phyloP scores from a whole-genome alignment of 2,329 filamentous ascomycete species.

The Hymenoscyphus linearis region DNA sequence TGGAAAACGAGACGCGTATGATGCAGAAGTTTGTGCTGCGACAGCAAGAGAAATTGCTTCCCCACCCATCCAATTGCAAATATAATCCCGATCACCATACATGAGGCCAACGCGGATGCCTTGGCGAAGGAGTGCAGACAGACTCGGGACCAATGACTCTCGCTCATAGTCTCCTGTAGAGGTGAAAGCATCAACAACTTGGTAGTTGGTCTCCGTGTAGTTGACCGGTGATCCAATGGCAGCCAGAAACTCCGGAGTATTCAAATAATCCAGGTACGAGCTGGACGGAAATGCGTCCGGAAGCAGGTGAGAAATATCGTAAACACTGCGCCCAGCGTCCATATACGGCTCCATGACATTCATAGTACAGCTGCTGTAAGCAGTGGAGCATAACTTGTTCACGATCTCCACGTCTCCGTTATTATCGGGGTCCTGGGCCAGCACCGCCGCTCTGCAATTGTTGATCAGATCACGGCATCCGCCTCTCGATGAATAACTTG shows the following conservation, averaged over 20 bases:
- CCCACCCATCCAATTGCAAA: conserved; percentile 69
- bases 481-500: conserved; percentile 40
- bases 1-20: conserved; percentile 52
- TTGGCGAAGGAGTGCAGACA: conserved; percentile 54
- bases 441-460: conserved; percentile 43
- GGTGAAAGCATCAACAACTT: conserved; percentile 43
- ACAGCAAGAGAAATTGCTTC: conserved; percentile 64
- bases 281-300: conserved; percentile 58
- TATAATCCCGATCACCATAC: conserved; percentile 61
- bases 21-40: conserved; percentile 41
- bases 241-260: conserved; percentile 52
- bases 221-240: conserved; percentile 60
- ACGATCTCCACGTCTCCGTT: conserved; percentile 36
- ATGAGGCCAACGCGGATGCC: conserved; percentile 67
- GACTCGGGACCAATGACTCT: conserved; percentile 51
- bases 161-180: conserved; percentile 58
- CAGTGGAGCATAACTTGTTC: conserved; percentile 32
- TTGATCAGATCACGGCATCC: conserved; percentile 52
- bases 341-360: conserved; percentile 33
- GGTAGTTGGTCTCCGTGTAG: conserved; percentile 45
- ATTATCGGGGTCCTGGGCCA: conserved; percentile 36
- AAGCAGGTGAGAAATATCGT: conserved; percentile 33
- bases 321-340: conserved; percentile 32
- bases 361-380: conserved; percentile 31
- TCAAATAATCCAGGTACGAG: conserved; percentile 60